phyloP scores from a whole-genome alignment of 2,329 filamentous ascomycete genomes.

The Verticillium dahliae region DNA sequence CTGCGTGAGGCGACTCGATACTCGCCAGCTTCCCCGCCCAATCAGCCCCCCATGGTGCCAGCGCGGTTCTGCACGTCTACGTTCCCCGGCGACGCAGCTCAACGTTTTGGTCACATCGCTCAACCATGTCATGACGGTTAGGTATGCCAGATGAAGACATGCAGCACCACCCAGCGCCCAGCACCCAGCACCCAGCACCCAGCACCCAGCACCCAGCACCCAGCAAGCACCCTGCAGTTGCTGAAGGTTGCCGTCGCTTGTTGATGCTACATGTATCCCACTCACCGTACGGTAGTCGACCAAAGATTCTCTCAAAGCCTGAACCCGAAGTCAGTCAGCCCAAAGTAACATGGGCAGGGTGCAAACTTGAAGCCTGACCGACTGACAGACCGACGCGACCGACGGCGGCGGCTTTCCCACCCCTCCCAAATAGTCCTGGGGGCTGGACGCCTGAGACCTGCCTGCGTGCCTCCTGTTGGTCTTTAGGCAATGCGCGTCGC shows the following conservation, averaged over 20 bases:
- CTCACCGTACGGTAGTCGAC: no score
- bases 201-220: no score
- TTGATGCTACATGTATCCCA: background rate
- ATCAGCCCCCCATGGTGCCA: background rate
- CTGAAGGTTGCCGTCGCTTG: background rate
- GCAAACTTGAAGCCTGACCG: background rate
- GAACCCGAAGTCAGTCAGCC: background rate
- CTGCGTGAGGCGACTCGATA: background rate
- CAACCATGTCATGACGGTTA: background rate
- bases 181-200: no score
- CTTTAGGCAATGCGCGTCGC: background rate
- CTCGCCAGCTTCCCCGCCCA: background rate
- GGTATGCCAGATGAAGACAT: background rate
- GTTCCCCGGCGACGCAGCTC: background rate
- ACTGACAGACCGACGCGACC: background rate
- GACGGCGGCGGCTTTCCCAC: background rate
- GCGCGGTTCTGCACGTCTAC: background rate
- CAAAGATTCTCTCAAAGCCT: background rate
- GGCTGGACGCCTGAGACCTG: background rate
- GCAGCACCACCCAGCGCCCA: background rate
- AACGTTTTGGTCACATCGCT: background rate
- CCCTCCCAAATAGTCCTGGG: background rate
- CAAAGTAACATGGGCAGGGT: background rate
- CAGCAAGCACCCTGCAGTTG: background rate
- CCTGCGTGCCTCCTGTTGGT: background rate